These are phyloP conservation scores for Gymnopus androsaceus DNA, from an alignment of 1,284 basidiomycete genomes.

Conservation along the genomic window DNA sequence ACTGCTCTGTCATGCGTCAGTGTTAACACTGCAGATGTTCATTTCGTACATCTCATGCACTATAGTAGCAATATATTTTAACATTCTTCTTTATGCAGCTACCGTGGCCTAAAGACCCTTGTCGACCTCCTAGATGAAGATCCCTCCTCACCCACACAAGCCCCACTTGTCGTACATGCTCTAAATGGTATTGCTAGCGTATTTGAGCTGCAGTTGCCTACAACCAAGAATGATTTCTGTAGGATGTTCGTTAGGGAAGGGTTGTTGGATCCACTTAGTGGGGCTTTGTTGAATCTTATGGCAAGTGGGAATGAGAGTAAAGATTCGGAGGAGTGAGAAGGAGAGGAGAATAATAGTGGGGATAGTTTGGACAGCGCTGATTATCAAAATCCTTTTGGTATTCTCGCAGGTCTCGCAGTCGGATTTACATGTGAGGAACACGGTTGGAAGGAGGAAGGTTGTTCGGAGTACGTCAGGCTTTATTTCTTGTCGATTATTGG, in stretches of 20 bases:
- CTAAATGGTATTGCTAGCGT: constrained; percentile 94
- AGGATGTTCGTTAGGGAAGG: constrained; percentile 98
- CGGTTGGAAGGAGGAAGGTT: constrained; percentile 87
- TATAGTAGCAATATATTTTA: background rate
- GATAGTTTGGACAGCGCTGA: background rate
- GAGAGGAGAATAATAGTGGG: background rate
- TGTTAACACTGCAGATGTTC: constrained; percentile 95
- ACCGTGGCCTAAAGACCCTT: constrained; percentile 90
- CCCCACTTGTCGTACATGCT: constrained; percentile 90
- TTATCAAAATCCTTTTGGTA: constrained; percentile 87
- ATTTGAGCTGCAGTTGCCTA: constrained; percentile 93
- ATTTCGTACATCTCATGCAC: constrained; percentile 70
- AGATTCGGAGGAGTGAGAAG: background rate
- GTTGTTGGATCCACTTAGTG: constrained; percentile 88
- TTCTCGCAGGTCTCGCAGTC: constrained; percentile 96
- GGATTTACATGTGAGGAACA: constrained; percentile 89
- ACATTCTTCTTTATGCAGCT: constrained; percentile 47
- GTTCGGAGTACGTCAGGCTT: constrained; percentile 70
- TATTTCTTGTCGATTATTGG: constrained; percentile 21
- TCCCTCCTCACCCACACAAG: constrained; percentile 72
- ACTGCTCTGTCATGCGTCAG: constrained; percentile 88
- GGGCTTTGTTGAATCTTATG: constrained; percentile 87
- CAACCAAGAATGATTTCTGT: constrained; percentile 97
- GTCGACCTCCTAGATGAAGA: constrained; percentile 97
- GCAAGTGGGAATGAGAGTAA: constrained; percentile 66